Evolutionary conservation across 495 filamentous ascomycete species (phyloP), one percentile per base, ranked within the genome.

Genomic region (Beverwykella pulmonaria): DNA sequence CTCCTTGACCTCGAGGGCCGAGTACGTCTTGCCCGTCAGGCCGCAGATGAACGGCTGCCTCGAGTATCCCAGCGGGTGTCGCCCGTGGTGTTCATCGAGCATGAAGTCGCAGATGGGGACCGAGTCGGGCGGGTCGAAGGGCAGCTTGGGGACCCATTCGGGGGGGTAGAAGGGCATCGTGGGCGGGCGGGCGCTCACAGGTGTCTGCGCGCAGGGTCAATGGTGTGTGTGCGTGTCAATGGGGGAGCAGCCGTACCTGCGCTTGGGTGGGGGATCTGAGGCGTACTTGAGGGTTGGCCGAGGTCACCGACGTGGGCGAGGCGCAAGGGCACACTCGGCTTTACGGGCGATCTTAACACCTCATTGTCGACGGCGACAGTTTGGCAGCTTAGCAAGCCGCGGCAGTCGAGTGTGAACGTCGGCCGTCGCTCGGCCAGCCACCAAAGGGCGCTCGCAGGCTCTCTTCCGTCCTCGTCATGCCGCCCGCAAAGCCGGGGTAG

Each of bases 151-250:
- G 15, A 86, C 84, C 82, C 84, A 88, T 71, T 83, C 76, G 23
- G 90, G 87, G 54, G 90, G 82, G 61, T 81, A 80, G 79, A 96
- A 95, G 17, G 93, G 89, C 92, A 96, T 96, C n/a, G n/a, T n/a
- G n/a, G 49, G 60, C 23, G 44, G 30, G 26, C 54, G 48, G 46
- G 14, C 44, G n/a, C 17, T 2, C 27, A 9, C 5, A 59, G 4
- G 12, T 53, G 49, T 7, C 49, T 27, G 25, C 15, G 15, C 44
- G 4, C 6, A 15, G 44, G 15, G 44, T n/a, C n/a, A n/a, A n/a
- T n/a, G n/a, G n/a, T n/a, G n/a, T n/a, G n/a, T n/a, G n/a, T n/a
- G n/a, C n/a, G n/a, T n/a, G n/a, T n/a, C n/a, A n/a, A n/a, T n/a
- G n/a, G n/a, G n/a, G n/a, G n/a, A n/a, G n/a, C n/a, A n/a, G n/a